A percentile compares a stretch with the other conserved stretches of the same genome.
These are phyloP conservation scores for Ogataea henricii DNA, from an alignment of 805 yeast genomes.

Conservation along the genomic window DNA sequence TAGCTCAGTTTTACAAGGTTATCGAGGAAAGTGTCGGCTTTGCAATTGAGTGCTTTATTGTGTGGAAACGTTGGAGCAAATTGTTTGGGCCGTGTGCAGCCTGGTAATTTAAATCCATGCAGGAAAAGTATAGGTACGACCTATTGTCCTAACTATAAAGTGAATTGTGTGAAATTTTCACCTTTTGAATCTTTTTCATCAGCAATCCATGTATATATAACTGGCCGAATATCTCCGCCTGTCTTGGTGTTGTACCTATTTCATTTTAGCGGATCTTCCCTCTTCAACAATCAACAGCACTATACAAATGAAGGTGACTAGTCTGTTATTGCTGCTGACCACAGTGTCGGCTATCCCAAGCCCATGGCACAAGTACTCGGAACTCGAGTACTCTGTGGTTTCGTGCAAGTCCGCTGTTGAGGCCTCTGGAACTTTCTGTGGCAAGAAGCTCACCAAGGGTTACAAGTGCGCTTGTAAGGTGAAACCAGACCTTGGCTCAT, in stretches of 20 bases:
- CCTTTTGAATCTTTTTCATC: background rate
- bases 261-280: background rate
- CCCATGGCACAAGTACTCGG: conserved; percentile 19
- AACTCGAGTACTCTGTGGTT: conserved; percentile 18
- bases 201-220: background rate
- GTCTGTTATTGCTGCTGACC: conserved; percentile 4
- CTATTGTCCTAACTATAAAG: background rate
- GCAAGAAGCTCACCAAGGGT: conserved; percentile 3
- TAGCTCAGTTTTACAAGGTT: background rate
- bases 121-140: background rate
- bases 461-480: conserved; percentile 30
- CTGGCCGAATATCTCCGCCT: background rate
- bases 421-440: conserved; percentile 24
- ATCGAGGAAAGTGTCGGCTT: background rate
- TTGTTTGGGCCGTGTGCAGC: background rate
- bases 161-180: background rate
- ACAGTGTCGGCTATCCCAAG: conserved; percentile 4
- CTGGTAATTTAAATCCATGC: background rate
- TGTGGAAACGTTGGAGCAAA: background rate
- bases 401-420: conserved; percentile 28
- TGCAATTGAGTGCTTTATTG: background rate
- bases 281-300: background rate
- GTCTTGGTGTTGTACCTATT: background rate
- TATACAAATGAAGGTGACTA: conserved; percentile 1
- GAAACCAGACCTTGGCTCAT: conserved; percentile 31